Base-by-base conservation (phyloP, 2,329 filamentous ascomycete species). In the Venturia asperata region DNA sequence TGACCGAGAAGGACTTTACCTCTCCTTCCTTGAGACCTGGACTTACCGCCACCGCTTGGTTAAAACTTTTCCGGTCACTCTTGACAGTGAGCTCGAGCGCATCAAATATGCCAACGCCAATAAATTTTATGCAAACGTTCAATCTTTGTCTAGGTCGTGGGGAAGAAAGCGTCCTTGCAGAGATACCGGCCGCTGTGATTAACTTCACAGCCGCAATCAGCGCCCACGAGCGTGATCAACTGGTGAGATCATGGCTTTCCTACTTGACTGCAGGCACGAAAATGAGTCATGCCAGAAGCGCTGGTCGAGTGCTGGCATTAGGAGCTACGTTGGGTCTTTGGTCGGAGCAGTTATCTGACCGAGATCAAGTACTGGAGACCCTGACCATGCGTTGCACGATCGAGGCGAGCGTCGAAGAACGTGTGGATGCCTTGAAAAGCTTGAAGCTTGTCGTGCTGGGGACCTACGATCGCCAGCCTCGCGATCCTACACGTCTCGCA, bases 1-100 rank as follows among this genome's bases (percentile, higher is more conserved):
- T 58, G 63, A 70, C 42, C 17, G 69, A 71, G 19, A 68, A 69
- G n/a, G 70, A 73, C 61, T 72, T 79, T 65, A 74, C 72, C 10
- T 77, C 76, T 17, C 72, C 74, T 41, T 72, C 75, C 68, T 80
- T 88, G 21, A 83, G 84, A 30, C 85, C 85, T 0, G 87, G 90
- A 66, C 78, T 89, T 27, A 80, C 89, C 4, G 84, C 85, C 34
- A 85, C 88, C 69, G 84, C 85, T 0, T 80, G 81, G 17, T 82
- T 84, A 69, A 78, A 77, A n/a, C 77, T 90, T 0, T 77, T 88
- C 13, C 77, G 83, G 7, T 81, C 85, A 5, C 56, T 63, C 39
- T 45, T 63, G n/a, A 49, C 21, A 30, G 41, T 41, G 61, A 37
- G 9, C 0, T 15, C 27, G 15, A 58, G 27, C 52, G 19, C 17